Evolutionary conservation across 1,284 basidiomycete genomes (phyloP).

Genomic region (Cerioporus squamosus): DNA sequence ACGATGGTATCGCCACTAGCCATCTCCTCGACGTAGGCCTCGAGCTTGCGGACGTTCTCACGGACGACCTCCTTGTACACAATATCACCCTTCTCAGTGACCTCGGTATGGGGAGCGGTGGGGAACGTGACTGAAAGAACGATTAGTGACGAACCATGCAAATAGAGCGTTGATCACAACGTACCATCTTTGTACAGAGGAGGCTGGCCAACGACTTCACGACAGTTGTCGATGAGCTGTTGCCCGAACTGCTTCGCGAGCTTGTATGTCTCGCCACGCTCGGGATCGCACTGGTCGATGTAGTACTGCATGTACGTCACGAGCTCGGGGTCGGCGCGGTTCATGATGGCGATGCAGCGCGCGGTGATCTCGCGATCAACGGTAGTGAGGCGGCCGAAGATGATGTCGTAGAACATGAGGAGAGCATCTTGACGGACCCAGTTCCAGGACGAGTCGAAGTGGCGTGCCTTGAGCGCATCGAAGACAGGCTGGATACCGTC

Average conservation of each 20-base stretch:
- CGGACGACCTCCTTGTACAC: conserved; percentile 94
- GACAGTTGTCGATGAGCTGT: conserved; percentile 93
- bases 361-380: conserved; percentile 97
- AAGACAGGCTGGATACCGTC: conserved; percentile 95
- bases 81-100: conserved; percentile 93
- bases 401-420: conserved; percentile 97
- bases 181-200: conserved; percentile 93
- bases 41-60: conserved; percentile 94
- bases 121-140: conserved; percentile 86
- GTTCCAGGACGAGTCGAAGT: conserved; percentile 99
- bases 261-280: conserved; percentile 88
- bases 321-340: conserved; percentile 92
- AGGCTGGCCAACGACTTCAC: conserved; percentile 81
- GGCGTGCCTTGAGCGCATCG: conserved; percentile 93
- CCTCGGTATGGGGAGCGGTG: conserved; percentile 94
- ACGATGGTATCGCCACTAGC: conserved; percentile 90
- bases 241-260: conserved; percentile 97
- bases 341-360: conserved; percentile 96
- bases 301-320: conserved; percentile 96
- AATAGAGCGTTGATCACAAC: conserved; percentile 26
- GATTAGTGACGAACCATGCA: not conserved
- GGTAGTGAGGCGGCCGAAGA: conserved; percentile 91
- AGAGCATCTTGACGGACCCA: conserved; percentile 98
- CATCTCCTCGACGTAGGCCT: conserved; percentile 99
- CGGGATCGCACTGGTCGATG: conserved; percentile 84